Percentiles rank a stretch among this genome's conserved stretches.
These are phyloP conservation scores for Podila verticillata DNA, from an alignment of 192 early-diverging fungal species.

Conservation along the genomic window DNA sequence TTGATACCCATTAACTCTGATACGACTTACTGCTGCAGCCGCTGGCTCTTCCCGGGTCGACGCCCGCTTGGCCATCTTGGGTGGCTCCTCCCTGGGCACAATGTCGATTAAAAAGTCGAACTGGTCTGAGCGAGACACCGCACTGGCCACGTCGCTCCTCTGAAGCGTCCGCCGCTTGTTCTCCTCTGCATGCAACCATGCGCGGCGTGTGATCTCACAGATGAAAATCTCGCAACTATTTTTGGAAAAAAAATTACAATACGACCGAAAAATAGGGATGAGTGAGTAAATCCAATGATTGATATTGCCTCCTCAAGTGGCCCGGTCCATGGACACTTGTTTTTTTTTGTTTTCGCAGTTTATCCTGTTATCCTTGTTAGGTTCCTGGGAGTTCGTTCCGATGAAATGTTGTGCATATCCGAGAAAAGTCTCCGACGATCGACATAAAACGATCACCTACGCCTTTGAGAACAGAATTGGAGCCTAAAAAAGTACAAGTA, in stretches of 20 bases:
- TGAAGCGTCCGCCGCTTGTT: conserved; percentile 96
- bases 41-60: conserved; percentile 25
- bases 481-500: conserved; percentile 58
- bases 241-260: too few species aligned
- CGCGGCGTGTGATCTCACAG: conserved; percentile 86
- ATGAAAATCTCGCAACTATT: conserved; percentile 92
- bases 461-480: conserved; percentile 94
- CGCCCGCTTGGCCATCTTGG: conserved; percentile 30
- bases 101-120: conserved; percentile 99
- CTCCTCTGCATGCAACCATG: conserved; percentile 94
- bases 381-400: too few species aligned
- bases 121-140: conserved; percentile 88
- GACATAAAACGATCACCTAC: background rate
- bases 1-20: background rate
- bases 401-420: background rate
- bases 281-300: background rate
- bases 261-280: background rate
- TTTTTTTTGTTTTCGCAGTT: too few species aligned
- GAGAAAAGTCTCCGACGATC: background rate
- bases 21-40: conserved; percentile 14
- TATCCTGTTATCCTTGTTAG: too few species aligned
- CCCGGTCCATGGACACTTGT: too few species aligned
- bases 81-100: conserved; percentile 87
- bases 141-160: conserved; percentile 88
- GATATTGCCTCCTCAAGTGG: too few species aligned